A percentile compares a stretch with the other conserved stretches of the same genome.
Conservation (phyloP, 1,284 basidiomycete species). For the Cystobasidium pallidum region DNA sequence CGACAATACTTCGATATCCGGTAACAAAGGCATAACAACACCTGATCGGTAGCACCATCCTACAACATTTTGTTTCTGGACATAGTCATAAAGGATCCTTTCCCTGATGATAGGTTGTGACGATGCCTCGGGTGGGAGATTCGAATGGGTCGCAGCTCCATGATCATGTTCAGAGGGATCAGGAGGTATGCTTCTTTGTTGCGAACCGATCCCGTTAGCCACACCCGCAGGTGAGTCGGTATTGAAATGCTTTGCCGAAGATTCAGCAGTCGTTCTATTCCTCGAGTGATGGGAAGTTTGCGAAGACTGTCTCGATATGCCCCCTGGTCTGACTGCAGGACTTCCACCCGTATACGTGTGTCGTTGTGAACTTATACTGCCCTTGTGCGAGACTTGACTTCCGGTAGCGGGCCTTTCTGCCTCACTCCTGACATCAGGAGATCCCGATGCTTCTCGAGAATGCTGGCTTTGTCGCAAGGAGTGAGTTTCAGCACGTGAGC, state of each 20-base stretch:
- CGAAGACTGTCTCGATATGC: background rate
- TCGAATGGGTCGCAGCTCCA: background rate
- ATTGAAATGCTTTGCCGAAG: background rate
- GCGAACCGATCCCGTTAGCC: no score
- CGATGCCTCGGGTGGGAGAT: background rate
- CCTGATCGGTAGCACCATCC: background rate
- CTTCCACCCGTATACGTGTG: background rate
- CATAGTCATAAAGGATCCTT: background rate
- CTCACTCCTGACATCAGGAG: no score
- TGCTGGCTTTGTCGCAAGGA: no score
- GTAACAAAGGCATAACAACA: conserved; percentile 4
- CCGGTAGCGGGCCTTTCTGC: no score
- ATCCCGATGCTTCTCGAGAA: no score
- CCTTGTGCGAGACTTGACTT: background rate
- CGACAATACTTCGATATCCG: background rate
- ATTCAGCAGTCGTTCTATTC: background rate
- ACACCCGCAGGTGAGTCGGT: background rate
- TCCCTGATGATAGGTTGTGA: background rate
- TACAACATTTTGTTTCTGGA: no score
- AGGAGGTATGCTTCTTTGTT: no score
- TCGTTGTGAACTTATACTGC: background rate
- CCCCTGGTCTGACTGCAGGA: background rate
- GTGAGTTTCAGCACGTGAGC: no score
- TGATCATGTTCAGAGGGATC: background rate
- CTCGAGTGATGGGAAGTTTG: background rate